These are phyloP conservation scores for Heterococcus sp. DNA, from an alignment of 108 stramenopile genomes.

Conservation along the genomic window DNA sequence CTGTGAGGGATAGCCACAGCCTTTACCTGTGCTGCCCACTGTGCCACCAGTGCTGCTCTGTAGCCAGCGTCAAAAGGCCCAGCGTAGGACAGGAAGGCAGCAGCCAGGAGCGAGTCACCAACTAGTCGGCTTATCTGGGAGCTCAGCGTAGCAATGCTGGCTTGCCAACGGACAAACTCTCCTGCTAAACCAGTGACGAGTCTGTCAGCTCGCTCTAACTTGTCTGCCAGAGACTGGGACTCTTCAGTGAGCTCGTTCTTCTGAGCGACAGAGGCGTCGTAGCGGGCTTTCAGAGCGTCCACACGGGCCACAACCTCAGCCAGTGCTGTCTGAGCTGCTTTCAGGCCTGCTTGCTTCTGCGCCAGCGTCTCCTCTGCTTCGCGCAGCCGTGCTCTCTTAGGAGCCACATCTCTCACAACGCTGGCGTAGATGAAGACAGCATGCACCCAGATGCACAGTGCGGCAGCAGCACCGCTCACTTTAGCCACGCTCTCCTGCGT, in stretches of 20 bases:
- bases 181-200: slow-evolving; percentile 62
- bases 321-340: slow-evolving; percentile 59
- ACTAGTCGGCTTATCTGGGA: slow-evolving; percentile 40
- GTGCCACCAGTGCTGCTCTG: slow-evolving; percentile 47
- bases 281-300: slow-evolving; percentile 30
- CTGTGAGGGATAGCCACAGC: slow-evolving; percentile 43
- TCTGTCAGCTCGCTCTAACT: slow-evolving; percentile 63
- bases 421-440: slow-evolving; percentile 67
- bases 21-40: slow-evolving; percentile 46
- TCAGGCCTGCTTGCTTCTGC: slow-evolving; percentile 54
- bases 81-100: slow-evolving; percentile 66
- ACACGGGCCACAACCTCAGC: slow-evolving; percentile 55
- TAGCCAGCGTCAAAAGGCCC: slow-evolving; percentile 66
- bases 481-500: slow-evolving; percentile 57
- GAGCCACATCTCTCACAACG: slow-evolving; percentile 65
- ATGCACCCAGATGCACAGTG: slow-evolving; percentile 68
- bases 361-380: slow-evolving; percentile 57
- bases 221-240: slow-evolving; percentile 56
- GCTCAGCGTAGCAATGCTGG: slow-evolving; percentile 45
- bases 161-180: slow-evolving; percentile 65
- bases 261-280: slow-evolving; percentile 52
- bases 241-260: slow-evolving; percentile 63
- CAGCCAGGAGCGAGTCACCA: slow-evolving; percentile 62
- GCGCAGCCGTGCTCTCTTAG: slow-evolving; percentile 60
- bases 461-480: slow-evolving; percentile 59